These are phyloP conservation scores for Erysimum cheiri DNA, from an alignment of 441 rosid species.

Conservation along the genomic window DNA sequence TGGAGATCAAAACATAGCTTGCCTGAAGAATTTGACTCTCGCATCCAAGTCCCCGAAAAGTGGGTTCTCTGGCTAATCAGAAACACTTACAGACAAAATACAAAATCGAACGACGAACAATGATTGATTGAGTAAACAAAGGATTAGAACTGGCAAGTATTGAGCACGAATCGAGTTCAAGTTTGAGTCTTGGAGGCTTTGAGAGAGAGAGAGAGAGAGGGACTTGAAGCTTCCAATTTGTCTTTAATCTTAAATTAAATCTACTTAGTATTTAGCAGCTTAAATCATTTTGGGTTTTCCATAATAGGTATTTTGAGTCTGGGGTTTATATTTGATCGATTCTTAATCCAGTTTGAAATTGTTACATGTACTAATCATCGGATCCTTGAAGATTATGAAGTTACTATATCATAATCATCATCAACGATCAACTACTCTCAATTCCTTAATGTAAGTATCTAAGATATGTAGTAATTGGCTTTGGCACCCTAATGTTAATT, in stretches of 20 bases:
- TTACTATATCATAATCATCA: too few species aligned
- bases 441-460: too few species aligned
- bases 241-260: neutral
- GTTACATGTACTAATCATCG: neutral
- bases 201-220: neutral
- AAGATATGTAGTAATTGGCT: too few species aligned
- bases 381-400: neutral
- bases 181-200: neutral
- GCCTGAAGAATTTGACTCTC: neutral
- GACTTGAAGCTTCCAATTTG: neutral
- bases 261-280: neutral
- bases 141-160: neutral
- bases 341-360: neutral
- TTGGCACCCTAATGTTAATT: too few species aligned
- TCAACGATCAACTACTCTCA: too few species aligned
- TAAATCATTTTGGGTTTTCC: too few species aligned
- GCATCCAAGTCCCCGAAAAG: conserved; percentile 4
- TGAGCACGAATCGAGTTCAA: conserved; percentile 1
- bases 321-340: neutral
- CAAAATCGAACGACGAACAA: neutral
- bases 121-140: neutral
- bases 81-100: conserved; percentile 12
- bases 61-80: neutral
- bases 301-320: neutral
- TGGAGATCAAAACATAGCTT: conserved; percentile 36